Base-by-base conservation (phyloP, 1,284 basidiomycete species). In the Chondrostereum purpureum region DNA sequence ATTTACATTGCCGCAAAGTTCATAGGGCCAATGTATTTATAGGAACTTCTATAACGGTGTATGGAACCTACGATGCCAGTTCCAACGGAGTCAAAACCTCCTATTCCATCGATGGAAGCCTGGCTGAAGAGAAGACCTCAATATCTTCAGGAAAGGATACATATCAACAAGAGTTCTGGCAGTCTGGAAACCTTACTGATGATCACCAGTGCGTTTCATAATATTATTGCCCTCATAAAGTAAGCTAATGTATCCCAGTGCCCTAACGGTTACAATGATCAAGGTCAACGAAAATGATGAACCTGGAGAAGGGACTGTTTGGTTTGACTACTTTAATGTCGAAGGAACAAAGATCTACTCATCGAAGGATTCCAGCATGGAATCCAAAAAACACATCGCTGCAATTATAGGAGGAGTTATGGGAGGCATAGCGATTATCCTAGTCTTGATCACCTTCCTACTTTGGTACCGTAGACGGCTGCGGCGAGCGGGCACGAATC, bases 261-360 rank as follows among this genome's bases (percentile, higher is more conserved):
- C 49, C 16, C 42, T 66, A 13, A 48, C 45, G 11, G 59, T 64
- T 17, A 63, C 57, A 4, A 61, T 66, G 57, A 53, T 53, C 1
- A 61, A 62, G 47, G 50, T 62, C 1, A 64, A 61, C 38, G 23
- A 16, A 4, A 34, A 50, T n/a, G 20, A 24, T 14, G 43, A 50
- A 34, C 47, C 57, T 3, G 50, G 47, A 10, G 63, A 65, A 50
- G 64, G 63, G 3, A 65, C 64, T 2, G 53, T 66, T 14, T 66
- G 61, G 62, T 65, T 66, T 46, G 65, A 66, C 44, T 65, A 64
- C 47, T 68, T 68, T 44, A 45, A 41, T 22, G 45, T 53, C 5
- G 55, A 55, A 8, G 20, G 16, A 6, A 40, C 39, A 17, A 17
- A 22, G 12, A 40, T 21, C 20, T 16, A 16, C 8, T 12, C 12